Conservation (phyloP, 2,329 filamentous ascomycete genomes). For the Septoria linicola region DNA sequence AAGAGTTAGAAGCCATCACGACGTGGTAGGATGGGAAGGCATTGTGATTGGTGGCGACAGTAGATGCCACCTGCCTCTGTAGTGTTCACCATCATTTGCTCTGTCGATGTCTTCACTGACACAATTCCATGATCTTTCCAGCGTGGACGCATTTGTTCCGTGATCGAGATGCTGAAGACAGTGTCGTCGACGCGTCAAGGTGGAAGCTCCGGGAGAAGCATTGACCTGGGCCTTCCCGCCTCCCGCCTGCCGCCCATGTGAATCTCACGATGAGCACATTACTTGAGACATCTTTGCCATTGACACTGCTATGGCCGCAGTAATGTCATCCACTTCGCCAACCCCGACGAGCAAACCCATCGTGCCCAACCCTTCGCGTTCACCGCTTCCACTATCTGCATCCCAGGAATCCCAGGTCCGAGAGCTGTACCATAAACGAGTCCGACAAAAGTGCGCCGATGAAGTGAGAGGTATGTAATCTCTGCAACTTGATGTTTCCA, state of each 20-base stretch:
- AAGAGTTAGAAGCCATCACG: slow-evolving; percentile 14
- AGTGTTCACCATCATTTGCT: too few relatives aligned
- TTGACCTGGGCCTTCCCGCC: not conserved
- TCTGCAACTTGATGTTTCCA: not conserved
- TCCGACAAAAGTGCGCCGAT: slow-evolving; percentile 69
- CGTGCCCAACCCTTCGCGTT: slow-evolving; percentile 49
- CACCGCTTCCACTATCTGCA: slow-evolving; percentile 79
- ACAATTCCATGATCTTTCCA: too few relatives aligned
- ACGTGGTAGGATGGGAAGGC: too few relatives aligned
- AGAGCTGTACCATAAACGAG: slow-evolving; percentile 76
- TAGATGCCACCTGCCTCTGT: too few relatives aligned
- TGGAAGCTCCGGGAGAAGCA: not conserved
- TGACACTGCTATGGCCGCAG: slow-evolving; percentile 22
- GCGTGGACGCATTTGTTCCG: too few relatives aligned
- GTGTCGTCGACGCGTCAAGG: too few relatives aligned
- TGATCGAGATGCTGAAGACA: too few relatives aligned
- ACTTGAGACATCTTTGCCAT: not conserved
- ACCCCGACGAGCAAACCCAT: slow-evolving; percentile 13
- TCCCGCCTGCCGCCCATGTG: slow-evolving; percentile 5
- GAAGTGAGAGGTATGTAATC: slow-evolving; percentile 47
- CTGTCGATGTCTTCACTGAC: too few relatives aligned
- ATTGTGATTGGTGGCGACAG: too few relatives aligned
- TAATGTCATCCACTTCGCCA: slow-evolving; percentile 22
- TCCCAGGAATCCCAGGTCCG: slow-evolving; percentile 79
- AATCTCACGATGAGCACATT: slow-evolving; percentile 4